Evolutionary conservation across 179 eudicot genomes (phyloP).

Genomic region (Vitellaria paradoxa): DNA sequence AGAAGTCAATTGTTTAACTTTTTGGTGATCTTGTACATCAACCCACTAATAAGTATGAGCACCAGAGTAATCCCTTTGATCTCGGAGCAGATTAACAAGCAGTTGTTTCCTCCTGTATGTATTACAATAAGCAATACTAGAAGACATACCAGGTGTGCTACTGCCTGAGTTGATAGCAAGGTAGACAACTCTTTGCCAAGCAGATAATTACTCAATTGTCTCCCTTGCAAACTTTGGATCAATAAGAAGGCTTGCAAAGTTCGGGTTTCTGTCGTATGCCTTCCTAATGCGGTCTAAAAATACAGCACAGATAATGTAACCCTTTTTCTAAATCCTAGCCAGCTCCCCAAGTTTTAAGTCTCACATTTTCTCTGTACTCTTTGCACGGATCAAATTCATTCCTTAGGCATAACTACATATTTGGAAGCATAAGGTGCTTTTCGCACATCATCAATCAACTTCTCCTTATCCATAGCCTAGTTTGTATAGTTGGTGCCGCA

Average conservation of each 20-base stretch:
- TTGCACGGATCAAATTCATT: constrained; percentile 87
- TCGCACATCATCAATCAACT: constrained; percentile 76
- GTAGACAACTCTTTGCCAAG: constrained; percentile 85
- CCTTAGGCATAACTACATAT: constrained; percentile 94
- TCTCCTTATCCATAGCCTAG: constrained; percentile 65
- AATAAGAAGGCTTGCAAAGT: constrained; percentile 74
- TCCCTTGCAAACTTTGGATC: constrained; percentile 87
- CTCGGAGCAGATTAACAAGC: constrained; percentile 89
- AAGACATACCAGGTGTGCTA: constrained; percentile 91
- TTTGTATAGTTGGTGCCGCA: constrained; percentile 79
- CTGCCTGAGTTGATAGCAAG: constrained; percentile 78
- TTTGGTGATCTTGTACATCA: constrained; percentile 76
- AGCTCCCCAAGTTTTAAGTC: constrained; percentile 78
- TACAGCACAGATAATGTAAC: constrained; percentile 85
- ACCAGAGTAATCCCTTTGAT: constrained; percentile 93
- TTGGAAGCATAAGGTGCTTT: constrained; percentile 79
- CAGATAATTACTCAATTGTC: constrained; percentile 68
- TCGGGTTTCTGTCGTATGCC: constrained; percentile 78
- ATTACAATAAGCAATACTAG: constrained; percentile 91
- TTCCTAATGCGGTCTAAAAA: constrained; percentile 89
- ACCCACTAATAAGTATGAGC: constrained; percentile 92
- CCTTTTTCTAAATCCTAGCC: constrained; percentile 95
- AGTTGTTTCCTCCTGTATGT: constrained; percentile 76
- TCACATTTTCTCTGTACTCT: constrained; percentile 78
- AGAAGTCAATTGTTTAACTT: constrained; percentile 48